phyloP scores from a whole-genome alignment of 495 filamentous ascomycete genomes.

The Lophium mytilinum region DNA sequence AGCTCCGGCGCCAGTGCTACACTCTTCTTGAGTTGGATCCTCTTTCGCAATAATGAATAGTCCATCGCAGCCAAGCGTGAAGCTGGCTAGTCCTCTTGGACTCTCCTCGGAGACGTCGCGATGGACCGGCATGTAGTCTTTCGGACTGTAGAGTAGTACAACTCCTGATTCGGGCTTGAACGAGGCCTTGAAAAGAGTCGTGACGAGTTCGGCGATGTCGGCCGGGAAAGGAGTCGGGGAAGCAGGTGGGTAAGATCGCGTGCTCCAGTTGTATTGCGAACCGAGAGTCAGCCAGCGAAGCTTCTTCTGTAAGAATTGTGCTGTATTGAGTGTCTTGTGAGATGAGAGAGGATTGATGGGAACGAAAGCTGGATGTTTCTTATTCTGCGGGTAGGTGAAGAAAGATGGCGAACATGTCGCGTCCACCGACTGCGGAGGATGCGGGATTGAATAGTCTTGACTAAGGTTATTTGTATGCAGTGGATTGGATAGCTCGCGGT shows the following conservation, averaged over 20 bases:
- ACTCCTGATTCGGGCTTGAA: slow-evolving; percentile 21
- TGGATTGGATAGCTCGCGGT: slow-evolving; percentile 14
- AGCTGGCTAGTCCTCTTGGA: slow-evolving; percentile 19
- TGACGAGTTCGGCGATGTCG: slow-evolving; percentile 15
- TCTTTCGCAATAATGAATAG: slow-evolving; percentile 19
- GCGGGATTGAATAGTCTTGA: slow-evolving; percentile 18
- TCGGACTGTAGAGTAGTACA: slow-evolving; percentile 16
- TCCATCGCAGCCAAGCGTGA: slow-evolving; percentile 22
- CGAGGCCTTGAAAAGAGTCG: slow-evolving; percentile 11
- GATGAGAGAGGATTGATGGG: slow-evolving; percentile 8
- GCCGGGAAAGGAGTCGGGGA: slow-evolving; percentile 13
- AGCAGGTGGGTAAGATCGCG: slow-evolving; percentile 17
- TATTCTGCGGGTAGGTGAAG: background rate
- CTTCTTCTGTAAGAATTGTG: slow-evolving; percentile 20
- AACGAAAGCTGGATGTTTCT: slow-evolving; percentile 7
- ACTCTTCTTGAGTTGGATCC: background rate
- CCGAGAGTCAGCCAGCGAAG: slow-evolving; percentile 25
- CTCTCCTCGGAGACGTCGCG: slow-evolving; percentile 24
- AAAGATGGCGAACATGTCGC: background rate
- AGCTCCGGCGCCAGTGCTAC: slow-evolving; percentile 7
- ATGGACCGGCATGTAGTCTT: slow-evolving; percentile 25
- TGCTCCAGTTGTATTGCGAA: slow-evolving; percentile 23
- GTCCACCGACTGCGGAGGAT: slow-evolving; percentile 6
- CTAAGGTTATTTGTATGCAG: slow-evolving; percentile 21
- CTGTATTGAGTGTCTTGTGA: slow-evolving; percentile 16